Evolutionary conservation across 306 rosid genomes (phyloP).

Genomic region (Astragalus glycyphyllos): DNA sequence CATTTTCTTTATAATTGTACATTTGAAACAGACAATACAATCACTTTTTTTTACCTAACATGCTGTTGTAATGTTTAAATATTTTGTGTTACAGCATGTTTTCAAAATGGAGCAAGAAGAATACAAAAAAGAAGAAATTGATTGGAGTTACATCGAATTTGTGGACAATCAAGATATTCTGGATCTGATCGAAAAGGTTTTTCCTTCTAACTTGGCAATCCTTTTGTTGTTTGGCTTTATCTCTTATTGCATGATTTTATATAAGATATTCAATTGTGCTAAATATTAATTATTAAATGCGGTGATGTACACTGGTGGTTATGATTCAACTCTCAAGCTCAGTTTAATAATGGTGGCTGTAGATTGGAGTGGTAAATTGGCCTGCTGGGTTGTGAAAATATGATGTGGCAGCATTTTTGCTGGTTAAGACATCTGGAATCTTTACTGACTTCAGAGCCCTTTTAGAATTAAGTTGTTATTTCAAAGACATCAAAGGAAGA

Average conservation of each 20-base stretch:
- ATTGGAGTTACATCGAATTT: constrained; percentile 99
- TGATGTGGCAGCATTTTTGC: no score
- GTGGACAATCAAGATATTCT: constrained; percentile 95
- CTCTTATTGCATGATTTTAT: constrained; percentile 16
- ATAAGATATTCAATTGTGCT: constrained; percentile 25
- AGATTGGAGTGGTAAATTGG: neutral
- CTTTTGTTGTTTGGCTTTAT: constrained; percentile 39
- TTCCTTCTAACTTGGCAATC: constrained; percentile 37
- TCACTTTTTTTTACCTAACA: constrained; percentile 11
- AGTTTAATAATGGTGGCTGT: neutral
- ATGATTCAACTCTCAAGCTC: constrained; percentile 16
- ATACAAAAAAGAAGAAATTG: constrained; percentile 94
- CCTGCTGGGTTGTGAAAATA: neutral
- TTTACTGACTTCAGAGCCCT: no score
- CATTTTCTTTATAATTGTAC: constrained; percentile 36
- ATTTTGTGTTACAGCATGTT: constrained; percentile 78
- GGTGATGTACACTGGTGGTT: neutral
- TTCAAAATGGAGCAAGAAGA: constrained; percentile 99
- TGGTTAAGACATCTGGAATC: no score
- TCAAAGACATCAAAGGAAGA: no score
- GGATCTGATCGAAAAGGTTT: constrained; percentile 98
- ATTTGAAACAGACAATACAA: neutral
- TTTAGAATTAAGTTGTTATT: no score
- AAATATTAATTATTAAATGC: constrained; percentile 13
- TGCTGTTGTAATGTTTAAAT: constrained; percentile 38